A percentile compares a stretch with the other conserved stretches of the same genome.
These are phyloP conservation scores for Chrysoporthe austroafricana DNA, from an alignment of 2,329 filamentous ascomycete genomes.

Conservation along the genomic window DNA sequence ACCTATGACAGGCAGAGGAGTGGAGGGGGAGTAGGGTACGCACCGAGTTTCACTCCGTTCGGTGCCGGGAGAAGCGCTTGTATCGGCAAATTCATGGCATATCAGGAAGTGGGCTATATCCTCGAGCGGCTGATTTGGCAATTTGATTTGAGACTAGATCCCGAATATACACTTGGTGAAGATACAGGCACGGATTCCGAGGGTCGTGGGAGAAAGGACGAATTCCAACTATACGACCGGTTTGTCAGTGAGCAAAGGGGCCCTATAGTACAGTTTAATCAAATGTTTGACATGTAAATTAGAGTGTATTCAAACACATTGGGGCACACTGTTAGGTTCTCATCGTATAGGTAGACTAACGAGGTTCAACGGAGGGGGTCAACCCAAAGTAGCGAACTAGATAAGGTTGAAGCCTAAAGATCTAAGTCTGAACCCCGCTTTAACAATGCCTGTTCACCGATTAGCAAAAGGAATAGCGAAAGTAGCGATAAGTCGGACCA, in stretches of 20 bases:
- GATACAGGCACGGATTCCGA: neutral
- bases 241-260: slow-evolving; percentile 4
- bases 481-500: too few species aligned
- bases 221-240: slow-evolving; percentile 6
- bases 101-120: slow-evolving; percentile 1
- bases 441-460: too few species aligned
- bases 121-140: slow-evolving; percentile 1
- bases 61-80: neutral
- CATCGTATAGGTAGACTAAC: too few species aligned
- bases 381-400: too few species aligned
- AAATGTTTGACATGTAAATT: neutral
- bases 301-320: too few species aligned
- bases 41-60: slow-evolving; percentile 3
- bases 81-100: slow-evolving; percentile 4
- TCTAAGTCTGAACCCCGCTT: too few species aligned
- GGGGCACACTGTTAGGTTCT: too few species aligned
- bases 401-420: too few species aligned
- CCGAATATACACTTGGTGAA: neutral
- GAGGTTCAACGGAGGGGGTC: too few species aligned
- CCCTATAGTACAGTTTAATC: neutral
- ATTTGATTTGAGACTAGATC: neutral
- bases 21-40: neutral
- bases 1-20: neutral
- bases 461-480: too few species aligned
- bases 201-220: slow-evolving; percentile 5